These are phyloP conservation scores for Trichoderma citrinoviride DNA, from an alignment of 2,329 filamentous ascomycete species.

Conservation along the genomic window DNA sequence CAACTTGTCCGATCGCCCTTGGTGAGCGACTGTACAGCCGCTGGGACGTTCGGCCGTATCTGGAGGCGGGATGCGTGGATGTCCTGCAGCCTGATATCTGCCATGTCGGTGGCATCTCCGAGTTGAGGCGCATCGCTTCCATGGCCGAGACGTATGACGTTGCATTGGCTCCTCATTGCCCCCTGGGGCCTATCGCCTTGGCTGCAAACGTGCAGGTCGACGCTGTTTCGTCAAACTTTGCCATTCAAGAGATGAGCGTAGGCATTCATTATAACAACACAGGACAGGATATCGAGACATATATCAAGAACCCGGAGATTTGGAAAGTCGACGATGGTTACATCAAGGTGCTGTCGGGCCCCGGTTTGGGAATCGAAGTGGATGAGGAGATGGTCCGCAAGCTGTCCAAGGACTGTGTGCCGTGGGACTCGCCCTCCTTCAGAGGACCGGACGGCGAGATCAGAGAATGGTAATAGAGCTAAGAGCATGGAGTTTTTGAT, in stretches of 20 bases:
- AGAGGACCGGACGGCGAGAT: conserved; percentile 64
- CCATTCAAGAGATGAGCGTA: conserved; percentile 74
- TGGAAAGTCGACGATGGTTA: conserved; percentile 67
- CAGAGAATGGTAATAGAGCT: conserved; percentile 58
- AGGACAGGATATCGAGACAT: conserved; percentile 63
- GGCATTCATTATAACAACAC: conserved; percentile 77
- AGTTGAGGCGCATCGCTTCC: conserved; percentile 64
- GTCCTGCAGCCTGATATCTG: conserved; percentile 71
- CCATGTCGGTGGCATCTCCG: conserved; percentile 71
- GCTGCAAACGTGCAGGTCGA: conserved; percentile 70
- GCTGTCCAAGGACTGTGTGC: conserved; percentile 54
- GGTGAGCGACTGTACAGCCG: conserved; percentile 69
- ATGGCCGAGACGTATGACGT: conserved; percentile 75
- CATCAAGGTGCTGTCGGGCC: conserved; percentile 56
- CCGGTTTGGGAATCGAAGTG: conserved; percentile 67
- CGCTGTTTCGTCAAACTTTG: conserved; percentile 60
- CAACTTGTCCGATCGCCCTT: conserved; percentile 64
- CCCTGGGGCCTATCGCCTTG: conserved; percentile 68
- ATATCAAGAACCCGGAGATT: conserved; percentile 61
- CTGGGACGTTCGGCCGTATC: conserved; percentile 71
- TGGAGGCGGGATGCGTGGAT: conserved; percentile 66
- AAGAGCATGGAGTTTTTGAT: background rate
- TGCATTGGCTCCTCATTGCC: conserved; percentile 70
- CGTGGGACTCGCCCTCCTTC: conserved; percentile 67
- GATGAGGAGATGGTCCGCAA: conserved; percentile 66